These are phyloP conservation scores for Kodamaea ohmeri DNA, from an alignment of 1,139 yeast genomes.

Conservation along the genomic window DNA sequence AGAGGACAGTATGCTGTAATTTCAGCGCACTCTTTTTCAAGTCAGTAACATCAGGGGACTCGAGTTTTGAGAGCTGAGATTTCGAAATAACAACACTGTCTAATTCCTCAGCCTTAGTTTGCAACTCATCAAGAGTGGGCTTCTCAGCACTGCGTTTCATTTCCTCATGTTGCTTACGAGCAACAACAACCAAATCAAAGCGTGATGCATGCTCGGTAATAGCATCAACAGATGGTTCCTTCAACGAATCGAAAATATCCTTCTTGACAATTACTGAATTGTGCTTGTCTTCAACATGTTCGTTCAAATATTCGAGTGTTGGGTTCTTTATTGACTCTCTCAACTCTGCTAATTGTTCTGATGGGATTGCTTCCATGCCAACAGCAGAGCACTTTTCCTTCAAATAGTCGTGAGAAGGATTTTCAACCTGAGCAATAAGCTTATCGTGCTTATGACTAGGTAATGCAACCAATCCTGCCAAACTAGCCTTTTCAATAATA, in stretches of 20 bases:
- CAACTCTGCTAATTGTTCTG: constrained; percentile 13
- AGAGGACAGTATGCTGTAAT: constrained; percentile 11
- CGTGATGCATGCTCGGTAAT: constrained; percentile 20
- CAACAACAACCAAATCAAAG: constrained; percentile 13
- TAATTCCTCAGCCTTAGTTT: constrained; percentile 7
- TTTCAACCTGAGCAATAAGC: constrained; percentile 12
- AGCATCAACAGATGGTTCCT: constrained; percentile 24
- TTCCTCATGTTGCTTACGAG: constrained; percentile 9
- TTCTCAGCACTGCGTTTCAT: constrained; percentile 8
- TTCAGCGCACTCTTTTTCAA: constrained; percentile 13
- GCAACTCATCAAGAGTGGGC: constrained; percentile 15
- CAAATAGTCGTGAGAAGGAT: constrained; percentile 17
- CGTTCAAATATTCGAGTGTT: constrained; percentile 18
- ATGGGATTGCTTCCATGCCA: constrained; percentile 11
- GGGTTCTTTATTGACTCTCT: constrained; percentile 15
- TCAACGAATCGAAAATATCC: constrained; percentile 15
- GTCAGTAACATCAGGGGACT: constrained; percentile 14
- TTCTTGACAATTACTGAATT: constrained; percentile 11
- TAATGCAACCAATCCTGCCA: constrained; percentile 21
- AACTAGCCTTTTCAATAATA: constrained; percentile 31
- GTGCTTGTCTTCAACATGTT: constrained; percentile 9
- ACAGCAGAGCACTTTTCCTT: constrained; percentile 11
- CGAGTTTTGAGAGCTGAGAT: constrained; percentile 10
- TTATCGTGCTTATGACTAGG: constrained; percentile 17
- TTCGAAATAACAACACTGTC: constrained; percentile 10